phyloP scores from a whole-genome alignment of 371 early-diverging fungal species.

The Zancudomyces culisetae region DNA sequence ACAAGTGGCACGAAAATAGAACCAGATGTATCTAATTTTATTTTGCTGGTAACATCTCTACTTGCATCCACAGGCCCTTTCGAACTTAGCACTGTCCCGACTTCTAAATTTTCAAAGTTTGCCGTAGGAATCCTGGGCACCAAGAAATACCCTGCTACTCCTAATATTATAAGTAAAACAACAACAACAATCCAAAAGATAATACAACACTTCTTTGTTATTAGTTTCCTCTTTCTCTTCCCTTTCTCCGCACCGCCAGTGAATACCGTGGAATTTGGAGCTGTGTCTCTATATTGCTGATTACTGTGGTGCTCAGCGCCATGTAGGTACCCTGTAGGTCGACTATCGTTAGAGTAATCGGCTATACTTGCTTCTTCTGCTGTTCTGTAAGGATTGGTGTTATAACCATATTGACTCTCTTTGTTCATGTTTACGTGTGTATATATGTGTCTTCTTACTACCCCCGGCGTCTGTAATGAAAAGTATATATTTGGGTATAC shows the following conservation, averaged over 20 bases:
- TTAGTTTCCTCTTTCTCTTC: background rate
- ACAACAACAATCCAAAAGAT: background rate
- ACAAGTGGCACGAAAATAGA: conserved; percentile 20
- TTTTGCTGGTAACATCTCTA: background rate
- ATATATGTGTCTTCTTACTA: no score
- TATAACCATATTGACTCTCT: no score
- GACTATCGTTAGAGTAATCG: no score
- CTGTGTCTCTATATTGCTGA: no score
- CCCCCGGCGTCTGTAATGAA: no score
- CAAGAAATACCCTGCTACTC: conserved; percentile 18
- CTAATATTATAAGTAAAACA: conserved; percentile 7
- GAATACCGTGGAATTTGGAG: no score
- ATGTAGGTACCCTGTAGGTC: no score
- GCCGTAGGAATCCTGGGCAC: conserved; percentile 22
- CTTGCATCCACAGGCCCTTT: background rate
- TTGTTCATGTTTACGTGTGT: no score
- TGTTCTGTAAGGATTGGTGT: no score
- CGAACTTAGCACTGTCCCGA: conserved; percentile 5
- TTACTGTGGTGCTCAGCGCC: no score
- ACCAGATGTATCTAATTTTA: conserved; percentile 8
- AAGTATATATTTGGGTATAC: no score
- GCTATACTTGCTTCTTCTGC: no score
- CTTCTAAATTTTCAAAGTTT: conserved; percentile 5
- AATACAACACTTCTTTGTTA: background rate
- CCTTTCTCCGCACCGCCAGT: background rate